Evolutionary conservation across 169 alveolate genomes (phyloP).

Genomic region (Cryptosporidium bovis): DNA sequence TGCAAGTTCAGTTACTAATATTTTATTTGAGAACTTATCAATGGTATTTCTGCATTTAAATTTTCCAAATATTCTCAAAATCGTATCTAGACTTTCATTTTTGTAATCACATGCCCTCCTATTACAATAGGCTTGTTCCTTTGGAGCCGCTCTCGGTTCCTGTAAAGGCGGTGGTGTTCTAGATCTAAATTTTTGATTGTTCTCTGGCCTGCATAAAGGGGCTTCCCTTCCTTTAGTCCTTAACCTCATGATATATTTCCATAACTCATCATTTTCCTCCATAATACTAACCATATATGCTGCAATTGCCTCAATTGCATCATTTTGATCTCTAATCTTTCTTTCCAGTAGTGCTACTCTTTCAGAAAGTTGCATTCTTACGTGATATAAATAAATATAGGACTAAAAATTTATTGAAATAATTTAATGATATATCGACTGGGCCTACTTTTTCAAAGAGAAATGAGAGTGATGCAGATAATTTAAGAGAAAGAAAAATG

Average conservation of each 20-base stretch:
- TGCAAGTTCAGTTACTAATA: too few species aligned
- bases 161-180: conserved; percentile 55
- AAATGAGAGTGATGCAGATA: not conserved
- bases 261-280: conserved; percentile 60
- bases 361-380: conserved; percentile 5
- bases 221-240: not conserved
- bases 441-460: not conserved
- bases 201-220: not conserved
- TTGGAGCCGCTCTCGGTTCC: conserved; percentile 24
- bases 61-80: too few species aligned
- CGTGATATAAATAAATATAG: not conserved
- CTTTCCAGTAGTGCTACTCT: conserved; percentile 27
- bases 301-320: conserved; percentile 52
- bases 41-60: too few species aligned
- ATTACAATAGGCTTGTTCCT: not conserved
- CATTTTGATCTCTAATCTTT: conserved; percentile 53
- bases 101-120: too few species aligned
- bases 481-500: too few species aligned
- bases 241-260: conserved; percentile 31
- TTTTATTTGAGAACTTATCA: too few species aligned
- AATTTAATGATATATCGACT: not conserved
- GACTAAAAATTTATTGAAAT: not conserved
- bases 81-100: too few species aligned
- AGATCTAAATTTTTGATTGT: conserved; percentile 51
- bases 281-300: conserved; percentile 21